These are phyloP conservation scores for Alternaria burnsii DNA, from an alignment of 2,329 filamentous ascomycete species.

Conservation along the genomic window DNA sequence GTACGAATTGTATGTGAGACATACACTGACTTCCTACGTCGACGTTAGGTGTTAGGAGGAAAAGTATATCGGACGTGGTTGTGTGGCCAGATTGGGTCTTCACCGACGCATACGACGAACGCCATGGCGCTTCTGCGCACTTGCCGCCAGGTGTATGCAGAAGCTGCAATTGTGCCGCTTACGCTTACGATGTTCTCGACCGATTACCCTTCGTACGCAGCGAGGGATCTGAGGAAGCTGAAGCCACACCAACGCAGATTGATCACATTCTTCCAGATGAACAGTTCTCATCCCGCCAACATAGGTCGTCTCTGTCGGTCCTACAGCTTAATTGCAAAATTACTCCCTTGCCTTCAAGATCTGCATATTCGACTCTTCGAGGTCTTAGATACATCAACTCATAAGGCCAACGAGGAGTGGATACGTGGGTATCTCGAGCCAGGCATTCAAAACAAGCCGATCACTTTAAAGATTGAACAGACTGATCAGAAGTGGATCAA, in stretches of 20 bases:
- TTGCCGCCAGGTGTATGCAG: constrained; percentile 26
- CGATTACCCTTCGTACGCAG: accelerated
- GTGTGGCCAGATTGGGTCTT: neutral
- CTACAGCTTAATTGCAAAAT: neutral
- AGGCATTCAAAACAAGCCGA: neutral
- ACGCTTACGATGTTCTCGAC: neutral
- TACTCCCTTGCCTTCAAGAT: neutral
- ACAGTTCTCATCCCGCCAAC: too few species aligned
- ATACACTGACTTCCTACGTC: neutral
- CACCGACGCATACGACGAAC: neutral
- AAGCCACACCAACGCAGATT: neutral
- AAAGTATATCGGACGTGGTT: neutral
- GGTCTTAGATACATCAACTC: neutral
- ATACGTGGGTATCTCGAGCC: neutral
- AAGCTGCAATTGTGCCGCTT: constrained; percentile 10
- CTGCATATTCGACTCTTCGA: neutral
- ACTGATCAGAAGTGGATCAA: neutral
- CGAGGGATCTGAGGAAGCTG: neutral
- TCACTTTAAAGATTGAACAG: neutral
- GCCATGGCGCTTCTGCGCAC: constrained; percentile 7
- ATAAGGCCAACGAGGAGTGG: neutral
- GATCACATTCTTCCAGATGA: neutral
- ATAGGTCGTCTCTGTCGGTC: neutral
- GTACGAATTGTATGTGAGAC: neutral
- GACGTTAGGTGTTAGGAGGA: constrained; percentile 13